Conservation (phyloP, 805 yeast genomes). For the Soucietia sequanensis region DNA sequence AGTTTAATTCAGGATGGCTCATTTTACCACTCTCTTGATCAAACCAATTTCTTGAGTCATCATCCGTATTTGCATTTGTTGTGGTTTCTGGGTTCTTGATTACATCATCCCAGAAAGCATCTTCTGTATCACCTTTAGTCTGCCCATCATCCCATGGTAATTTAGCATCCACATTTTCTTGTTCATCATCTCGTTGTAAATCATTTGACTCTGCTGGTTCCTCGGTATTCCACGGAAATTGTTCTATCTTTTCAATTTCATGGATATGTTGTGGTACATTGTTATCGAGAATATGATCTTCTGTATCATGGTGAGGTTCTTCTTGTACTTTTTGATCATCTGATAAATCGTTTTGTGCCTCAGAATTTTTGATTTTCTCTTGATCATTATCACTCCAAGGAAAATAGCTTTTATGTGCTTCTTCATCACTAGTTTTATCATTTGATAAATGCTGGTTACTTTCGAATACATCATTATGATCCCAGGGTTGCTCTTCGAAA, state of each 20-base stretch:
- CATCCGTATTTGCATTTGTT: too few relatives aligned
- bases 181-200: background rate
- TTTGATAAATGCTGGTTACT: background rate
- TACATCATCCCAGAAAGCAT: too few relatives aligned
- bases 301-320: background rate
- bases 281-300: background rate
- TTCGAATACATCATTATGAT: background rate
- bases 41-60: too few relatives aligned
- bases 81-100: too few relatives aligned
- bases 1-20: too few relatives aligned
- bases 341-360: background rate
- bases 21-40: too few relatives aligned
- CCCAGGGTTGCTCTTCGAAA: background rate
- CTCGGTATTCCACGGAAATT: slow-evolving; percentile 3
- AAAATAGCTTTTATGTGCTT: background rate
- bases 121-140: background rate
- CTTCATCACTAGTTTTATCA: background rate
- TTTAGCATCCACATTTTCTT: slow-evolving; percentile 1
- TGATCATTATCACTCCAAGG: background rate
- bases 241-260: background rate
- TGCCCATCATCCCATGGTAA: slow-evolving; percentile 10
- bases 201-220: too few relatives aligned
- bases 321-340: background rate
- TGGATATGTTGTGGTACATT: background rate
- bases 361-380: too few relatives aligned